Evolutionary conservation across 2,329 filamentous ascomycete genomes (phyloP).

Genomic region (Zalaria obscura): DNA sequence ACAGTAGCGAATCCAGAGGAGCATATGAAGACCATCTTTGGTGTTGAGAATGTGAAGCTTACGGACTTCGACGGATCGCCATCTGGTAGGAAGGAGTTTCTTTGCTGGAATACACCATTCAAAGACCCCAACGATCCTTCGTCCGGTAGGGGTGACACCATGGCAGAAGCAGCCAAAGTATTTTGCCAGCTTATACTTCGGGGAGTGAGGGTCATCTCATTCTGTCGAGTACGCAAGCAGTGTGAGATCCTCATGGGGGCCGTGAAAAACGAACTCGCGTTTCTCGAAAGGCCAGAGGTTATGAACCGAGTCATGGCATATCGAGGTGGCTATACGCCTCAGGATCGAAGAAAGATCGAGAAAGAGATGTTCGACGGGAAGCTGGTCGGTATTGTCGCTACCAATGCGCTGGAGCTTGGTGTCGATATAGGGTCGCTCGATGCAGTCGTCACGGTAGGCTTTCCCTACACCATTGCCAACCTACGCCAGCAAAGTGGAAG

Average conservation of each 20-base stretch:
- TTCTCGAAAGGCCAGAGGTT: conserved; percentile 60
- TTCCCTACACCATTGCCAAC: conserved; percentile 91
- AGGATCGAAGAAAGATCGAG: conserved; percentile 80
- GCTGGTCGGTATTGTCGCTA: conserved; percentile 83
- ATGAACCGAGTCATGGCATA: conserved; percentile 83
- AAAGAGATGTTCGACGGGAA: conserved; percentile 95
- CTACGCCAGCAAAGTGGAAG: conserved; percentile 87
- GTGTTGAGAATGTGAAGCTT: conserved; percentile 63
- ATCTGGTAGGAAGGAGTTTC: conserved; percentile 80
- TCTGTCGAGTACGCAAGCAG: conserved; percentile 74
- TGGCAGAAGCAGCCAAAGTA: conserved; percentile 74
- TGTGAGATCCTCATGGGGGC: conserved; percentile 75
- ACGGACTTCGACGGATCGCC: conserved; percentile 90
- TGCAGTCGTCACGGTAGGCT: conserved; percentile 85
- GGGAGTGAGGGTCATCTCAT: conserved; percentile 84
- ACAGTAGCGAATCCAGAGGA: conserved; percentile 85
- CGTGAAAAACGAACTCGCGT: conserved; percentile 62
- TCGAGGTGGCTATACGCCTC: conserved; percentile 82
- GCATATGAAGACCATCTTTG: conserved; percentile 92
- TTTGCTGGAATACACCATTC: conserved; percentile 96
- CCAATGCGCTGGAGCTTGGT: conserved; percentile 81
- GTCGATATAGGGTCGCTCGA: conserved; percentile 92
- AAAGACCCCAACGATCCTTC: conserved; percentile 78
- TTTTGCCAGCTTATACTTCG: conserved; percentile 83
- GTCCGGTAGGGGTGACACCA: conserved; percentile 70